Evolutionary conservation across 176 grass and related monocot species (phyloP), one percentile per base, ranked within the genome.

Genomic region (Thinopyrum elongatum): DNA sequence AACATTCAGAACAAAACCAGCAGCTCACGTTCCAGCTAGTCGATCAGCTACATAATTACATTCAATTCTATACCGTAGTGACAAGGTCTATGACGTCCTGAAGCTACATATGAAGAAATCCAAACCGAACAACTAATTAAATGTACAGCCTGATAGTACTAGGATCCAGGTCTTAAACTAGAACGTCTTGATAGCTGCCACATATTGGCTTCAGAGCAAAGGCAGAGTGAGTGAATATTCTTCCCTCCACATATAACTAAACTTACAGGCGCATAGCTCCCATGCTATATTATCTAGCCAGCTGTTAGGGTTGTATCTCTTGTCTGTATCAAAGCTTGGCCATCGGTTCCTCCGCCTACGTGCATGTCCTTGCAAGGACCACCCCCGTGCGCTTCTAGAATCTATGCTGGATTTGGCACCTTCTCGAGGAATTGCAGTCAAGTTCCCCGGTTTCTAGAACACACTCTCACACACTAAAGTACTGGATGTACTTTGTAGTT

Each of bases 171-270:
- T 55, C 55, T 73, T 78, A 90, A 83, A 86, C 28, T 87, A 83
- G 10, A 74, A 79, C 53, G 26, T 73, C 68, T 63, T 74, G 7
- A 51, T 51, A 72, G 55, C 78, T 86, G 71, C 33, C 61, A 49
- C 60, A 61, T 4, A 64, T 61, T 17, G 74, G 81, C 44, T 31
- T 36, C 2, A 53, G 10, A 65, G 49, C 61, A 39, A 39, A 76
- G 49, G 82, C 79, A 90, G 38, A 46, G 22, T 36, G 25, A 78
- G 84, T 83, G 65, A 90, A 79, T 76, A 76, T 76, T 90, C 87
- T 85, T 21, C 31, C 42, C 27, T 22, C 8, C 27, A 76, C 74
- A 57, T 76, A 57, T 57, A 4, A 55, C 55, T 71, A 53, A 90
- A 86, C 38, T 33, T 4, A 72, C 30, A 78, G 39, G 41, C 41